phyloP scores from a whole-genome alignment of 2,329 filamentous ascomycete genomes.

The Pyricularia sp. region DNA sequence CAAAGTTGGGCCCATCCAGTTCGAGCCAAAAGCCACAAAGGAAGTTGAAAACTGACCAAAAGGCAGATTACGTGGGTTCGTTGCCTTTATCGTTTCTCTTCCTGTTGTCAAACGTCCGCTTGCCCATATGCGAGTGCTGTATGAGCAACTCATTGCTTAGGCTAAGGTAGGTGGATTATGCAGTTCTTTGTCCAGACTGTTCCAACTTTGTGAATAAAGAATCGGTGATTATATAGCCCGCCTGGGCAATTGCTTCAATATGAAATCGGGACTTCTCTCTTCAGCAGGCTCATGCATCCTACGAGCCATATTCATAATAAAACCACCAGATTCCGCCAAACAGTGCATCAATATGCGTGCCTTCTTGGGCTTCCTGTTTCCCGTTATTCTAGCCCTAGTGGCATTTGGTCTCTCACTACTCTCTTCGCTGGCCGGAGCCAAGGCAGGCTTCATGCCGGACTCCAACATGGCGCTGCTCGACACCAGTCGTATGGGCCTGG shows the following conservation, averaged over 20 bases:
- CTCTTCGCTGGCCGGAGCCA: conserved; percentile 27
- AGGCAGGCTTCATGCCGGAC: conserved; percentile 24
- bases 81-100: background rate
- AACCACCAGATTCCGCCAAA: background rate
- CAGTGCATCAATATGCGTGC: conserved; percentile 3
- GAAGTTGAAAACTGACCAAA: background rate
- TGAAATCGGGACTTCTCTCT: background rate
- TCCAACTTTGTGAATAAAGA: background rate
- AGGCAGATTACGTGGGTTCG: background rate
- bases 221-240: background rate
- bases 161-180: background rate
- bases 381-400: conserved; percentile 21
- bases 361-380: conserved; percentile 10
- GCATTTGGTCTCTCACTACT: conserved; percentile 26
- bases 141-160: background rate
- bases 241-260: background rate
- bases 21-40: background rate
- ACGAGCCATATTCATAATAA: background rate
- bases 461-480: conserved; percentile 32
- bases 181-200: background rate
- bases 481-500: conserved; percentile 28
- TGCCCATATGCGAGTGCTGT: background rate
- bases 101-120: background rate
- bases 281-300: background rate
- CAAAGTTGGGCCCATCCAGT: background rate